Base-by-base conservation (phyloP, 75 land plant genomes). In the Pinus tabuliformis region DNA sequence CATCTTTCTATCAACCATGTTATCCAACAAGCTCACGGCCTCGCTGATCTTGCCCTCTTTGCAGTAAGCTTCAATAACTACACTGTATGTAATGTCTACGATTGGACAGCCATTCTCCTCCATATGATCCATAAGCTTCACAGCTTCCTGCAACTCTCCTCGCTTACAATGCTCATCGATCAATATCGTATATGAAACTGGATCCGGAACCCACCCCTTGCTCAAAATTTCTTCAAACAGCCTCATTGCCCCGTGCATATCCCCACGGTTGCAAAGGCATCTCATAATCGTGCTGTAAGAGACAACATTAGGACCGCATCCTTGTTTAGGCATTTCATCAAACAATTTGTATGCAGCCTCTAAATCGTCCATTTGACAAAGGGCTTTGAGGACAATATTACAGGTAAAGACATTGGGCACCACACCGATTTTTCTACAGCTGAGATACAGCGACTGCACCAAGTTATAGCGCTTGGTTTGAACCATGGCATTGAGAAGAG, bases 111-210 rank as follows among this genome's bases (percentile, higher is more conserved):
- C 83, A 74, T 81, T 81, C 6, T 88, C 80, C 78, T 93, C 90
- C 91, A 91, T 91, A 56, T 87, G 86, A 75, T 84, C 88, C 88
- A 93, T 91, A 37, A 89, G 73, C 70, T 75, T 82, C 9, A 81
- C 66, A 2, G 90, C 96, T 75, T 89, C 89, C 21, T 59, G 24
- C 52, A 91, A 71, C 30, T 77, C 66, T 4, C 90, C 90, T n/a
- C 61, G 62, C 75, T 73, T 87, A 76, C 81, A 84, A 73, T 81
- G 88, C 56, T 90, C 94, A 77, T 86, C 83, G 62, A 92, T 86
- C 73, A 92, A 74, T 52, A 82, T 68, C 9, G 87, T 88, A 73
- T 88, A 92, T 0, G 88, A 79, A 2, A 84, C 84, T 11, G 81
- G 78, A 82, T 92, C 92, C 1, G 90, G 90, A 3, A 82, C 12